Evolutionary conservation across 305 asterid genomes (phyloP).

Genomic region (Fraxinus sp.): DNA sequence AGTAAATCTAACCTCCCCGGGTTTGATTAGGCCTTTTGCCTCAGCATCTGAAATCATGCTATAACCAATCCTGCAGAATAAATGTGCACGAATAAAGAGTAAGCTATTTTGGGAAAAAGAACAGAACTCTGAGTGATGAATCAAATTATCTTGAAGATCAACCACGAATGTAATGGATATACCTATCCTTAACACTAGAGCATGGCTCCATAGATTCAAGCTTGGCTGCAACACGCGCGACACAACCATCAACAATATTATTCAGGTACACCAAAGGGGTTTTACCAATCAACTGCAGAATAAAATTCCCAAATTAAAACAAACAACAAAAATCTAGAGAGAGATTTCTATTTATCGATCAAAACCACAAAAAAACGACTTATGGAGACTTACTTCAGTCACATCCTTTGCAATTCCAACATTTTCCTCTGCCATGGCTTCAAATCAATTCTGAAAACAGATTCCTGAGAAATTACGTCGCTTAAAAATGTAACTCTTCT

Average conservation of each 20-base stretch:
- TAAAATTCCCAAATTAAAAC: background rate
- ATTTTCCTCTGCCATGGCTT: background rate
- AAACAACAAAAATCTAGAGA: background rate
- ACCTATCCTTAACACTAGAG: slow-evolving; percentile 50
- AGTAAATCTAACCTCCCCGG: slow-evolving; percentile 27
- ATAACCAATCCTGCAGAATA: slow-evolving; percentile 31
- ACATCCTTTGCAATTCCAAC: slow-evolving; percentile 2
- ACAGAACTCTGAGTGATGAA: background rate
- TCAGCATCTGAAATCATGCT: slow-evolving; percentile 40
- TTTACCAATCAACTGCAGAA: slow-evolving; percentile 25
- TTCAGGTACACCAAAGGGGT: slow-evolving; percentile 33
- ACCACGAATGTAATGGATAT: background rate
- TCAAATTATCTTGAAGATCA: background rate
- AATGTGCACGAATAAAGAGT: background rate
- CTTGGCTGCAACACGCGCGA: slow-evolving; percentile 43
- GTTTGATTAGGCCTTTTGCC: slow-evolving; percentile 27
- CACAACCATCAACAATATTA: slow-evolving; percentile 35
- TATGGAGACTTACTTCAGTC: background rate
- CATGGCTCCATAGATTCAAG: slow-evolving; percentile 49
- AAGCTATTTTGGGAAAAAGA: background rate
- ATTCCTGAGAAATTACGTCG: background rate
- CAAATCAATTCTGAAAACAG: background rate
- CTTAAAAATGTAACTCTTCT: background rate
- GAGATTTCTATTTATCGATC: background rate
- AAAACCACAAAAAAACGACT: background rate